A percentile compares a stretch with the other conserved stretches of the same genome.
phyloP scores from a whole-genome alignment of 1,284 basidiomycete genomes.

The Irpex lacteus region DNA sequence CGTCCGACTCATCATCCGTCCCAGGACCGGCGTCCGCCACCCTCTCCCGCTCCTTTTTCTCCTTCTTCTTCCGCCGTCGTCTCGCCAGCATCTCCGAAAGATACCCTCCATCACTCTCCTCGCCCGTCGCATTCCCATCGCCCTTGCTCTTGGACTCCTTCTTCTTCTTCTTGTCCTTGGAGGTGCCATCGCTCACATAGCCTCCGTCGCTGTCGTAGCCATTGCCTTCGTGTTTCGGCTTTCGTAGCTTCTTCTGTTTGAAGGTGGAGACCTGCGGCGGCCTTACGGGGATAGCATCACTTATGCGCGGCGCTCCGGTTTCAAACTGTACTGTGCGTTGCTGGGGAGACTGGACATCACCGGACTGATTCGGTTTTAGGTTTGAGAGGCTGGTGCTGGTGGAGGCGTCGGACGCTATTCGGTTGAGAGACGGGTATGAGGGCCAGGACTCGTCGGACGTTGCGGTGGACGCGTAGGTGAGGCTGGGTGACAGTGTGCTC shows the following conservation, averaged over 20 bases:
- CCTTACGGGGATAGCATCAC: slow-evolving; percentile 17
- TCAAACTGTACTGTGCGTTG: slow-evolving; percentile 25
- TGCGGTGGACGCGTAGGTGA: slow-evolving; percentile 34
- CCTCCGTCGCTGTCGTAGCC: slow-evolving; percentile 55
- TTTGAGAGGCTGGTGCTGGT: slow-evolving; percentile 13
- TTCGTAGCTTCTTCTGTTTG: slow-evolving; percentile 35
- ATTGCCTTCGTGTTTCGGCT: slow-evolving; percentile 32
- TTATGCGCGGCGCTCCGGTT: slow-evolving; percentile 21
- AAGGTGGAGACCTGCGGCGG: slow-evolving; percentile 12
- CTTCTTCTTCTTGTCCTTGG: slow-evolving; percentile 26
- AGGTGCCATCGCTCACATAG: slow-evolving; percentile 40
- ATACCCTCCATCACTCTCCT: slow-evolving; percentile 33
- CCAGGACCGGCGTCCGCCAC: slow-evolving; percentile 24
- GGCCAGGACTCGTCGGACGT: slow-evolving; percentile 34
- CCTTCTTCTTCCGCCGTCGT: slow-evolving; percentile 24
- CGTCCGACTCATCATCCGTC: slow-evolving; percentile 34
- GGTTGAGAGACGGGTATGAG: slow-evolving; percentile 19
- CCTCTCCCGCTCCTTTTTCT: slow-evolving; percentile 22
- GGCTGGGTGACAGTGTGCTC: slow-evolving; percentile 28
- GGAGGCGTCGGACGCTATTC: slow-evolving; percentile 4
- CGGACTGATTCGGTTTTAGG: not conserved
- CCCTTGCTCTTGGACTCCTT: slow-evolving; percentile 20
- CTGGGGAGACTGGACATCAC: not conserved
- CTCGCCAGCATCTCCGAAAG: slow-evolving; percentile 27
- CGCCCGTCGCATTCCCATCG: slow-evolving; percentile 22